Base-by-base conservation (phyloP, 176 grass and related monocot genomes). In the Phoenix roebelenii region DNA sequence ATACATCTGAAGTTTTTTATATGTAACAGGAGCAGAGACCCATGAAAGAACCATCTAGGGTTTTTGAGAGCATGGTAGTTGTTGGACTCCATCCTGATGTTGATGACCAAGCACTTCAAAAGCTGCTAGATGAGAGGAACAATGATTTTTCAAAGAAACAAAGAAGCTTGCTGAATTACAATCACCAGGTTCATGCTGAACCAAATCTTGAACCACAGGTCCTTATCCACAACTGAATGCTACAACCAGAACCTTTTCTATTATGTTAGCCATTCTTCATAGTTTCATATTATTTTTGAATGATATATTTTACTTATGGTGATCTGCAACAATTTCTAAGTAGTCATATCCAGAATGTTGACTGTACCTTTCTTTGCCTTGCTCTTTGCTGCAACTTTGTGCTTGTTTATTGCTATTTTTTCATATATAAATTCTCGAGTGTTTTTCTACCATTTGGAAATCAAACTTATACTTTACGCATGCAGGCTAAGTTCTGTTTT, bases 191-290 rank as follows among this genome's bases (percentile, higher is more conserved):
- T 74, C 88, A 98, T 25, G 84, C 85, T 16, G 29, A 82, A 81
- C 75, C 84, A 65, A 93, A 76, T 79, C 81, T 98, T 72, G 94
- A 92, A 74, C 94, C 94, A 57, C 94, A 93, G 94, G 94, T 92
- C 66, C 72, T 77, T n/a, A 63, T 54, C 52, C 49, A 61, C 22
- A 44, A 44, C 35, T 44, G 7, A 44, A 44, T 44, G 35, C 35
- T 12, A 14, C 12, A 44, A 44, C 35, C 35, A 44, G 35, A 44
- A 44, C 35, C 35, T 12, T 44, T 44, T 44, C 1, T 44, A 44
- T 44, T 12, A 7, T 44, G 35, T 44, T 44, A 44, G 35, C 7
- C 2, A 14, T 44, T 14, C 35, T 44, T 44, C 10, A 12, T 44
- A 44, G 35, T 44, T 44, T 12, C 14, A 44, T 14, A 14, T 44